A percentile compares a stretch with the other conserved stretches of the same genome.
These are phyloP conservation scores for Uronychia setigera DNA, from an alignment of 73 alveolate genomes.

Conservation along the genomic window DNA sequence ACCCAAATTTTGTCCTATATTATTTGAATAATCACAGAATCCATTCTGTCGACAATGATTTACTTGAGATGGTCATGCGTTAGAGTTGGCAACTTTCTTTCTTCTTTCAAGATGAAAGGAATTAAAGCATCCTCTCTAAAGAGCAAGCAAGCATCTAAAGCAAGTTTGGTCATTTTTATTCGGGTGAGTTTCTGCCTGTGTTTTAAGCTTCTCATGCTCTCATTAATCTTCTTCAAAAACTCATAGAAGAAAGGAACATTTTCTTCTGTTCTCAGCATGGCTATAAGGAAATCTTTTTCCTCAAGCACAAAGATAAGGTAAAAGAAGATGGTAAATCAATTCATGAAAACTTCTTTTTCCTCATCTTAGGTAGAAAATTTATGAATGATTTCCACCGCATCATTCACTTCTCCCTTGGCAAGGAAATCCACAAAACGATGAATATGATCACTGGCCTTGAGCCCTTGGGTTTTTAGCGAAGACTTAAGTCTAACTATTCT, in stretches of 20 bases:
- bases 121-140: not conserved
- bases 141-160: not conserved
- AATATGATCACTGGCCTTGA: no score
- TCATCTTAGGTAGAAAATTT: no score
- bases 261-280: not conserved
- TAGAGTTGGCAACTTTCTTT: not conserved
- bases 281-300: not conserved
- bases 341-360: no score
- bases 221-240: not conserved
- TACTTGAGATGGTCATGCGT: not conserved
- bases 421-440: no score
- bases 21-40: not conserved
- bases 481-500: no score
- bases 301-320: not conserved
- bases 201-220: not conserved
- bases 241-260: not conserved
- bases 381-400: no score
- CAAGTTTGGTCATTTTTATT: not conserved
- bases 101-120: not conserved
- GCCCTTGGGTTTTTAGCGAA: no score
- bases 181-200: not conserved
- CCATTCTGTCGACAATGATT: not conserved
- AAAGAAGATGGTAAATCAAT: not conserved
- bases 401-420: no score
- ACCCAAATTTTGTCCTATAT: not conserved